Evolutionary conservation across 1,139 yeast species (phyloP).

Genomic region (Pichia norvegensis): DNA sequence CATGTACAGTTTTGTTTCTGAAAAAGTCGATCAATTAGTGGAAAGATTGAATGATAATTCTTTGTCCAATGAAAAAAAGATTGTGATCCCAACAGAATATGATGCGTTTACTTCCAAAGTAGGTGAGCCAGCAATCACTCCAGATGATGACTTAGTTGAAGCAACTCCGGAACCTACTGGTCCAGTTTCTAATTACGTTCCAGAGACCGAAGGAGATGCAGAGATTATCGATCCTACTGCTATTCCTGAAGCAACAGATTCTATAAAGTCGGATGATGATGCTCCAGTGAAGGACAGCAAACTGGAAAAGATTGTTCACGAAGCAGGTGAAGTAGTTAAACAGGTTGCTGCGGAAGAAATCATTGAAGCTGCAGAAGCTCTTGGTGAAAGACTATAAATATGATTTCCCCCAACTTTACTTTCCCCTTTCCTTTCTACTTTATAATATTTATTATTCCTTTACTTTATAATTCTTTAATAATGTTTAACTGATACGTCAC

Average conservation of each 20-base stretch:
- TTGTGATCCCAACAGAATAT: slow-evolving; percentile 9
- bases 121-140: slow-evolving; percentile 8
- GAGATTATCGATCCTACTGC: slow-evolving; percentile 2
- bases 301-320: slow-evolving; percentile 13
- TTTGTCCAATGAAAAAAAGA: slow-evolving; percentile 7
- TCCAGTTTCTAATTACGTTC: neutral
- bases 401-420: neutral
- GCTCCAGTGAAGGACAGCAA: neutral
- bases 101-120: slow-evolving; percentile 5
- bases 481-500: neutral
- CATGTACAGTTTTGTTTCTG: neutral
- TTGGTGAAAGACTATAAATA: slow-evolving; percentile 7
- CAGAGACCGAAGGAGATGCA: slow-evolving; percentile 2
- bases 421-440: neutral
- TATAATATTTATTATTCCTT: neutral
- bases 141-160: slow-evolving; percentile 9
- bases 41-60: slow-evolving; percentile 8
- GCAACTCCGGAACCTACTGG: slow-evolving; percentile 6
- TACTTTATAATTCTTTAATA: neutral
- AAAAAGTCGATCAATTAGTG: neutral
- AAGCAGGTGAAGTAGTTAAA: slow-evolving; percentile 16
- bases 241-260: slow-evolving; percentile 7
- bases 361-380: slow-evolving; percentile 18
- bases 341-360: slow-evolving; percentile 20
- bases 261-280: slow-evolving; percentile 1